Conservation (phyloP, 768 basidiomycete species). For the Suillus cothurnatus region DNA sequence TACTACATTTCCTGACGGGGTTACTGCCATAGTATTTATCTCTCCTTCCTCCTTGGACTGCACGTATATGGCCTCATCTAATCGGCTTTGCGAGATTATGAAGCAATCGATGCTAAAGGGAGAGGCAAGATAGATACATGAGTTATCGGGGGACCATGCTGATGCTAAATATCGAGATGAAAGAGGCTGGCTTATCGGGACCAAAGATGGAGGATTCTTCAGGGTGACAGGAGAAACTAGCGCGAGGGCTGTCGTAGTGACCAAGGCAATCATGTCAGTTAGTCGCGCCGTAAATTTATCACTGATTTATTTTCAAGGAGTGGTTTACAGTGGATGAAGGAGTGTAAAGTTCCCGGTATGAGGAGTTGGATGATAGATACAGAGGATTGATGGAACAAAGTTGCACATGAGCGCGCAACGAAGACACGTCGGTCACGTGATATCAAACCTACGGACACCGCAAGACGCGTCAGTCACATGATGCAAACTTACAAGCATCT, state of each 20-base stretch:
- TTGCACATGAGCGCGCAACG: not conserved
- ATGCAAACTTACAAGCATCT: too few relatives aligned
- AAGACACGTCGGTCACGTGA: not conserved
- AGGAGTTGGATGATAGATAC: not conserved
- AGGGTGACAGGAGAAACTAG: constrained; percentile 42
- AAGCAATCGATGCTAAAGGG: constrained; percentile 53
- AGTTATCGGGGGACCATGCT: constrained; percentile 61
- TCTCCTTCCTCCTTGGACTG: constrained; percentile 24
- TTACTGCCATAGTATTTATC: constrained; percentile 34
- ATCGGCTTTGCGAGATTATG: constrained; percentile 44
- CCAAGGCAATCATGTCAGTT: constrained; percentile 54
- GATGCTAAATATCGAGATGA: constrained; percentile 33
- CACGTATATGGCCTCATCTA: constrained; percentile 44
- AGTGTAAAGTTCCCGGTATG: not conserved
- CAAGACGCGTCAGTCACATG: too few relatives aligned
- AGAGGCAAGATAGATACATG: constrained; percentile 55
- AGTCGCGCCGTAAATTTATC: not conserved
- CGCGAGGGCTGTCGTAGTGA: constrained; percentile 45
- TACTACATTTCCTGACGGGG: constrained; percentile 44
- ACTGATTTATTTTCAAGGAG: not conserved
- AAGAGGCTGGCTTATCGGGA: constrained; percentile 33
- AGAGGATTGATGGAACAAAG: not conserved
- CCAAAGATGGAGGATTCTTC: constrained; percentile 43
- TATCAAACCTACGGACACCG: too few relatives aligned
- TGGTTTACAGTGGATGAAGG: not conserved